Conservation (phyloP, 2,329 filamentous ascomycete genomes). For the Diaporthe citrichinensis region DNA sequence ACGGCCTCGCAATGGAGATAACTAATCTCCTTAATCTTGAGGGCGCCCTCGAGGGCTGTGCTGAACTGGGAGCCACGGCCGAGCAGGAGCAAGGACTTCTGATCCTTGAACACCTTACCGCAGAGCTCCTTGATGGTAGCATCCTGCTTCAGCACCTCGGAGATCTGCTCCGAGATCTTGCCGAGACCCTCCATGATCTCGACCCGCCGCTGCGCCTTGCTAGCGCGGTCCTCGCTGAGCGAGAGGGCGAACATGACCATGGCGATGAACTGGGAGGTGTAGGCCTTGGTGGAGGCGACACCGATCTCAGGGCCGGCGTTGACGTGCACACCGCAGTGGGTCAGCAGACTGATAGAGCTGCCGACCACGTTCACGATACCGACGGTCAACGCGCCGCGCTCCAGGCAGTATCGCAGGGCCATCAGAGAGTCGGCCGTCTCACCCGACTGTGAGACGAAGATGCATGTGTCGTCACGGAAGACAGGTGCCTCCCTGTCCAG, state of each 20-base stretch:
- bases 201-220: constrained; percentile 90
- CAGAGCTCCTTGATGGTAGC: constrained; percentile 95
- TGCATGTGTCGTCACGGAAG: constrained; percentile 99
- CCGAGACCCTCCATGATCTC: constrained; percentile 96
- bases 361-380: constrained; percentile 99
- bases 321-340: constrained; percentile 99
- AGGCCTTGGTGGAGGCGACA: constrained; percentile 99
- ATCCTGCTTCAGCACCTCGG: constrained; percentile 90
- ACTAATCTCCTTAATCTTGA: constrained; percentile 99
- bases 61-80: constrained; percentile 97
- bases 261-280: constrained; percentile 98
- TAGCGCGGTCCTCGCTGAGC: constrained; percentile 94
- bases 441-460: constrained; percentile 98
- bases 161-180: constrained; percentile 92
- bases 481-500: constrained; percentile 96
- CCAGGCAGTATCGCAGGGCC: constrained; percentile 97
- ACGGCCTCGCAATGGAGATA: constrained; percentile 99
- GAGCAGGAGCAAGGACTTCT: constrained; percentile 94
- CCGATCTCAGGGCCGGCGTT: constrained; percentile 99
- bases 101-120: constrained; percentile 92
- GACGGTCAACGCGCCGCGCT: constrained; percentile 96
- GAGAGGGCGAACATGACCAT: constrained; percentile 99
- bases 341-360: constrained; percentile 98
- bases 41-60: constrained; percentile 94
- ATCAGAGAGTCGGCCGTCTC: constrained; percentile 98